Evolutionary conservation across 2,329 filamentous ascomycete species (phyloP).

Genomic region (Diplodia scrobiculata): DNA sequence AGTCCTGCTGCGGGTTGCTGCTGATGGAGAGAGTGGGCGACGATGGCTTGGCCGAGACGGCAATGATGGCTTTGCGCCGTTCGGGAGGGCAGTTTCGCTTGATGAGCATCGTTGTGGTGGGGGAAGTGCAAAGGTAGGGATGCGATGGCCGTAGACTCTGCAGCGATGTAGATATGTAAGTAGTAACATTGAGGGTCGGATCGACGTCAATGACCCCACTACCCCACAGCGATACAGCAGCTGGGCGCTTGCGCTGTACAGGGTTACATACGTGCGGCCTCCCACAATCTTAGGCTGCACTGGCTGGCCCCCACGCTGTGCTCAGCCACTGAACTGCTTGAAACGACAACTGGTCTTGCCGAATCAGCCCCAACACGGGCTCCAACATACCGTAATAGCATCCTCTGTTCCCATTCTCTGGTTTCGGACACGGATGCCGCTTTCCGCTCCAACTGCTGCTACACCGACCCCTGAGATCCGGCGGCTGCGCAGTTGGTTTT

Average conservation of each 20-base stretch:
- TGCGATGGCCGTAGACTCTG: no score
- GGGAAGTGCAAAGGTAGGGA: no score
- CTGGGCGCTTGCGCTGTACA: background rate
- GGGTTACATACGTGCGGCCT: background rate
- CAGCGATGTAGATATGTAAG: background rate
- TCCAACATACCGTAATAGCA: background rate
- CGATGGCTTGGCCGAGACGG: conserved; percentile 69
- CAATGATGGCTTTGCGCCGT: conserved; percentile 52
- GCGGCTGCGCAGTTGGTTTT: background rate
- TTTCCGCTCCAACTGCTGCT: background rate
- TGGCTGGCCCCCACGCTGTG: background rate
- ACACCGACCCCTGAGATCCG: background rate
- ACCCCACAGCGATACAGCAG: background rate
- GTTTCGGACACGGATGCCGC: background rate
- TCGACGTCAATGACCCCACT: background rate
- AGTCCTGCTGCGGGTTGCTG: conserved; percentile 66
- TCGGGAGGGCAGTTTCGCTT: background rate
- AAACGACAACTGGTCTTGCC: background rate
- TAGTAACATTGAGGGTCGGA: background rate
- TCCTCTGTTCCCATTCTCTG: background rate
- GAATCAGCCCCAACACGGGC: background rate
- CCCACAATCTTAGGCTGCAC: background rate
- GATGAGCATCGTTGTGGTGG: background rate
- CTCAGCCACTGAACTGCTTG: background rate
- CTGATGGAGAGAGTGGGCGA: conserved; percentile 69